Evolutionary conservation across 2,329 filamentous ascomycete genomes (phyloP).

Genomic region (Curvularia sp.): DNA sequence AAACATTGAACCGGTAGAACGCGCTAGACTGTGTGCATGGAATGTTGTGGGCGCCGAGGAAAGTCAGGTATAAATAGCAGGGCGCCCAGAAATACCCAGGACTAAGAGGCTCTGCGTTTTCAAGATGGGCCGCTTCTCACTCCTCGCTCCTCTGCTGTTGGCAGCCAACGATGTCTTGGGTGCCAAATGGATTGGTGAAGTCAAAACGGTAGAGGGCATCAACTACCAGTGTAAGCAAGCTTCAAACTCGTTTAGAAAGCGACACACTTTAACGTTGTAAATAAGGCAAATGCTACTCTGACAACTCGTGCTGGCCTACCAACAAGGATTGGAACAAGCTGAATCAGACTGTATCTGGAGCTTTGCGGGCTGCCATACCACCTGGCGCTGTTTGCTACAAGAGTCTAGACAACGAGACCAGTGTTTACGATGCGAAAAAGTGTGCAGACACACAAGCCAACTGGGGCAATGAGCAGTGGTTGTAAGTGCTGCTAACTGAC

Average conservation of each 20-base stretch:
- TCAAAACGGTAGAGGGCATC: slow-evolving; percentile 32
- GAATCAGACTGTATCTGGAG: slow-evolving; percentile 41
- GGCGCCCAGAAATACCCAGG: neutral
- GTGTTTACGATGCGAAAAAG: slow-evolving; percentile 34
- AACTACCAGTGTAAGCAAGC: slow-evolving; percentile 35
- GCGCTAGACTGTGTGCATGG: neutral
- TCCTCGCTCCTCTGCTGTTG: slow-evolving; percentile 33
- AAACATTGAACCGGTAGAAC: neutral
- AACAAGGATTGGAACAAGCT: slow-evolving; percentile 36
- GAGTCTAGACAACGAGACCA: slow-evolving; percentile 31
- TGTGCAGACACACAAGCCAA: slow-evolving; percentile 40
- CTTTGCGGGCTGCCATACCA: slow-evolving; percentile 39
- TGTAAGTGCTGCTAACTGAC: slow-evolving; percentile 28
- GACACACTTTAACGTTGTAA: neutral
- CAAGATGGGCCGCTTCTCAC: slow-evolving; percentile 36
- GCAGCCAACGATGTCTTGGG: slow-evolving; percentile 25
- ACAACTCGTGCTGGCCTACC: slow-evolving; percentile 46
- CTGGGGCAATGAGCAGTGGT: slow-evolving; percentile 41
- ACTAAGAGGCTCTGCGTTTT: slow-evolving; percentile 1
- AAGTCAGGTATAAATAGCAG: slow-evolving; percentile 16
- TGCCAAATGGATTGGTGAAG: slow-evolving; percentile 42
- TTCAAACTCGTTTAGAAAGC: neutral
- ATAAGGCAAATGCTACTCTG: slow-evolving; percentile 45
- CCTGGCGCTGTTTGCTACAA: slow-evolving; percentile 43
- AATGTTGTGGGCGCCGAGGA: neutral